phyloP scores from a whole-genome alignment of 164 flowering plant genomes.

The Tetracentron sinense region DNA sequence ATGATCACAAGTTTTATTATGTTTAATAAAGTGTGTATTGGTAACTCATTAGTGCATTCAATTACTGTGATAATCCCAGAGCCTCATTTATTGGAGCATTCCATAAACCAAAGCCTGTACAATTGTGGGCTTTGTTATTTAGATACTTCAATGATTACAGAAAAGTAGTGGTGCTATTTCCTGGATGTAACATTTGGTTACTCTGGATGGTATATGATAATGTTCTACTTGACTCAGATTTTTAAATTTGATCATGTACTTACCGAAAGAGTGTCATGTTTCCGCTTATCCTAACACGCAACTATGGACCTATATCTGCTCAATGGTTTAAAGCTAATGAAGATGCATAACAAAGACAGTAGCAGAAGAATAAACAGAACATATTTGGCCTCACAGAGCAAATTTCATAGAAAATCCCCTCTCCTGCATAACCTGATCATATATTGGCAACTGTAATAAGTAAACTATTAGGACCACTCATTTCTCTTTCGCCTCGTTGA shows the following conservation, averaged over 20 bases:
- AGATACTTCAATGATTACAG: neutral
- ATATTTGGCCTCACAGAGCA: too few relatives aligned
- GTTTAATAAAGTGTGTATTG: too few relatives aligned
- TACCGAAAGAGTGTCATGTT: neutral
- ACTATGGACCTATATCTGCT: neutral
- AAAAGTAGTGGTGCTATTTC: neutral
- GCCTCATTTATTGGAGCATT: neutral
- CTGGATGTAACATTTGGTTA: neutral
- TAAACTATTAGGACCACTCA: neutral
- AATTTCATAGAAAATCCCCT: too few relatives aligned
- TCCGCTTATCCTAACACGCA: neutral
- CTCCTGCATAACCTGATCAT: neutral
- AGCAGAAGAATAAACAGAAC: too few relatives aligned
- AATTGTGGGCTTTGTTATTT: neutral
- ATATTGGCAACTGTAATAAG: neutral
- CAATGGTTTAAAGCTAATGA: too few relatives aligned
- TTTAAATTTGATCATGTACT: neutral
- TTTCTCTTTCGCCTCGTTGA: neutral
- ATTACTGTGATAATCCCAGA: too few relatives aligned
- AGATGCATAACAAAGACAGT: too few relatives aligned
- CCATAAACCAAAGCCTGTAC: neutral
- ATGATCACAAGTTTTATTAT: too few relatives aligned
- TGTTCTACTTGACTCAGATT: neutral
- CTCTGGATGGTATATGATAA: neutral
- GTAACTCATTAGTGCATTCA: too few relatives aligned